These are phyloP conservation scores for Botrytis byssoidea DNA, from an alignment of 2,329 filamentous ascomycete species.

Conservation along the genomic window DNA sequence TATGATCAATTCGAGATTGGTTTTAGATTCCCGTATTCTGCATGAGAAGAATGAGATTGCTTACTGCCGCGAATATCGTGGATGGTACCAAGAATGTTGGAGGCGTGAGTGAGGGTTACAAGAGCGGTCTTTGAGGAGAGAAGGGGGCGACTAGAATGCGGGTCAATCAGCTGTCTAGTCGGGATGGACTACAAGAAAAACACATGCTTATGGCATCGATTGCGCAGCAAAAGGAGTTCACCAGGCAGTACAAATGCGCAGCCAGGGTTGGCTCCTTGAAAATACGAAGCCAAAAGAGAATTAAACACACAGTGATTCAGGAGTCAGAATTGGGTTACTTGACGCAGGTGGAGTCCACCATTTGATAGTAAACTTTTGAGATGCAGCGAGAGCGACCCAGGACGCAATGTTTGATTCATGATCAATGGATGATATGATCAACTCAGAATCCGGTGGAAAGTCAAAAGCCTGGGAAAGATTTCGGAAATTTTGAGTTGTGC, in stretches of 20 bases:
- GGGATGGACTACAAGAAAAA: neutral
- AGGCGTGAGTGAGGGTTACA: conserved; percentile 71
- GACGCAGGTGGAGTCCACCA: conserved; percentile 62
- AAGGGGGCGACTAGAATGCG: conserved; percentile 40
- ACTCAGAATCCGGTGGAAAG: conserved; percentile 59
- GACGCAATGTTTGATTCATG: conserved; percentile 76
- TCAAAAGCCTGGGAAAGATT: conserved; percentile 61
- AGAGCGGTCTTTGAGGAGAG: conserved; percentile 65
- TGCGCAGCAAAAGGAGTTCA: neutral
- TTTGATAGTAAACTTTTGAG: conserved; percentile 60
- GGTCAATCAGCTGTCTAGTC: neutral
- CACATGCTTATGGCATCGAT: too few species aligned
- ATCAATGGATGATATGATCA: conserved; percentile 70
- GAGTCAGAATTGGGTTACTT: conserved; percentile 41
- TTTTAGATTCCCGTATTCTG: neutral
- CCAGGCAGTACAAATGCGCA: neutral
- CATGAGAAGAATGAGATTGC: neutral
- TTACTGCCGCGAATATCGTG: conserved; percentile 52
- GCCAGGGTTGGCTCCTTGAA: neutral
- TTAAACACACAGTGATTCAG: conserved; percentile 11
- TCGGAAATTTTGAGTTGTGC: conserved; percentile 73
- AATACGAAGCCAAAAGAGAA: neutral
- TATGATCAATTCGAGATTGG: too few species aligned
- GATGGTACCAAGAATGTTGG: conserved; percentile 72
- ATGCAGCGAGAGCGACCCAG: conserved; percentile 67